Conservation (phyloP, 73 alveolate species). For the Paramecium pentaurelia region DNA sequence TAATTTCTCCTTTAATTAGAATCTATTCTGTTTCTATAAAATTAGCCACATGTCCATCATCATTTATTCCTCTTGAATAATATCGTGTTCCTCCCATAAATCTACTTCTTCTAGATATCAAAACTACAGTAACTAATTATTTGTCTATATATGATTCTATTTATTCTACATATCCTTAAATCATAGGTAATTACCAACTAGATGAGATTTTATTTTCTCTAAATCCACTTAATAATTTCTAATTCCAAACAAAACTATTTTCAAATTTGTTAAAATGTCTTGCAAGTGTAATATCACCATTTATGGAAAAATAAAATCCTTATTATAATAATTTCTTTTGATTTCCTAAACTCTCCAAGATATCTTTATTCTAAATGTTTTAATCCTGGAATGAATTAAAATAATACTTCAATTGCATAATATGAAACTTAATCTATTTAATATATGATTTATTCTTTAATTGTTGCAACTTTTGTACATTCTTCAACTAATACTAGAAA, state of each 20-base stretch:
- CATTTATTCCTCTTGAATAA: constrained; percentile 96
- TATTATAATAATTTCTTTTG: not conserved
- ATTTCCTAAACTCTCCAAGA: not conserved
- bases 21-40: constrained; percentile 96
- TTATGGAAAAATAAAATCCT: constrained; percentile 19
- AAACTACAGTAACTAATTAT: not conserved
- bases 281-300: constrained; percentile 16
- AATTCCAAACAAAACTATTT: constrained; percentile 50
- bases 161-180: constrained; percentile 74
- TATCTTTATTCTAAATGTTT: not conserved
- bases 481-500: not conserved
- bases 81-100: constrained; percentile 96
- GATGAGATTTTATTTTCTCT: constrained; percentile 17
- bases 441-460: not conserved
- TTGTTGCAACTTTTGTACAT: not conserved
- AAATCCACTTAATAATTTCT: not conserved
- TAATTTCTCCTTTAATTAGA: constrained; percentile 44
- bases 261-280: not conserved
- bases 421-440: not conserved
- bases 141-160: constrained; percentile 28
- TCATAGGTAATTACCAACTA: constrained; percentile 69
- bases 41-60: constrained; percentile 96
- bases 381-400: not conserved
- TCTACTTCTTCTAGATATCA: constrained; percentile 77
- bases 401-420: not conserved